Evolutionary conservation across 805 yeast species (phyloP).

Genomic region (Dipodascopsis uninucleata): DNA sequence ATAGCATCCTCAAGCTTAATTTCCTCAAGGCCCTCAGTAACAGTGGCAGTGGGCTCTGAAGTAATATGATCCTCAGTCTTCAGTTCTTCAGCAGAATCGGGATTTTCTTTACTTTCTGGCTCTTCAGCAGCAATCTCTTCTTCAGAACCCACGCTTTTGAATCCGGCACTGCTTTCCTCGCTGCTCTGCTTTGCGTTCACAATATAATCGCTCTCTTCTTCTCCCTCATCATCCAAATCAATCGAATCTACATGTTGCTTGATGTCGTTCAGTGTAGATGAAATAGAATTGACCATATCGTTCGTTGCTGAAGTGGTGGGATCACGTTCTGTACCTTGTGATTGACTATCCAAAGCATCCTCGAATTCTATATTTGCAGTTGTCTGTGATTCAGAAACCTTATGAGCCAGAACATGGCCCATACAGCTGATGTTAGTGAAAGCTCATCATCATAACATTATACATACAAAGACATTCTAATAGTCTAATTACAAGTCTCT

Average conservation of each 20-base stretch:
- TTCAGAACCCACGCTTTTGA: neutral
- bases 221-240: conserved; percentile 2
- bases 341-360: conserved; percentile 9
- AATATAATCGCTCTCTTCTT: too few species aligned
- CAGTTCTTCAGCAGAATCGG: conserved; percentile 3
- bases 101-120: conserved; percentile 2
- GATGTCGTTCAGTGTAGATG: neutral
- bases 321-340: conserved; percentile 15
- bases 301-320: conserved; percentile 4
- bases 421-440: too few species aligned
- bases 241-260: neutral
- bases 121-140: conserved; percentile 6
- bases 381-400: too few species aligned
- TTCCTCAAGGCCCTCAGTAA: too few species aligned
- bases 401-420: too few species aligned
- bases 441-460: too few species aligned
- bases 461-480: too few species aligned
- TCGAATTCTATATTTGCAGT: conserved; percentile 17
- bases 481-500: too few species aligned
- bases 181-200: too few species aligned
- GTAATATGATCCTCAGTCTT: conserved; percentile 4
- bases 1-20: too few species aligned
- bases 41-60: too few species aligned
- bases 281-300: too few species aligned
- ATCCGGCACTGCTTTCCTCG: neutral